phyloP scores from a whole-genome alignment of 2,329 filamentous ascomycete species.

The Setomelanomma holmii region DNA sequence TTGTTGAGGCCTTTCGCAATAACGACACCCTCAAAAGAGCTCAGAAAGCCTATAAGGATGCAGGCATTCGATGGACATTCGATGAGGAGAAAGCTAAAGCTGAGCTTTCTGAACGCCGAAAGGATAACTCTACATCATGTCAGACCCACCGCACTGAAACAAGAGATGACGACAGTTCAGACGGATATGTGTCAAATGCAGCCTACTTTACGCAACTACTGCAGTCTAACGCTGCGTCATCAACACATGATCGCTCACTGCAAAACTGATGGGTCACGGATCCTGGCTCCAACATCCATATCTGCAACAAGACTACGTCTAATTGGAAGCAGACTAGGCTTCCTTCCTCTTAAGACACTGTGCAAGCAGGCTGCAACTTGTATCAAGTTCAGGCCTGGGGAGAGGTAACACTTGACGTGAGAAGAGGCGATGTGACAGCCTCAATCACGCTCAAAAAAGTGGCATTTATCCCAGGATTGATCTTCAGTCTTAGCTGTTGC shows the following conservation, averaged over 20 bases:
- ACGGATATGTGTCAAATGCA: slow-evolving; percentile 1
- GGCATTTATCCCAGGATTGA: slow-evolving; percentile 5
- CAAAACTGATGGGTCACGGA: no score
- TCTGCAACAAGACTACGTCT: no score
- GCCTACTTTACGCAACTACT: neutral
- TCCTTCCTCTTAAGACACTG: no score
- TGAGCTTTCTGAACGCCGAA: neutral
- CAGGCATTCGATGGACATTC: slow-evolving; percentile 3
- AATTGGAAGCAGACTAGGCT: no score
- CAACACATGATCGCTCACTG: no score
- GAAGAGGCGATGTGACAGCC: neutral
- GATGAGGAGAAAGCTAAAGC: neutral
- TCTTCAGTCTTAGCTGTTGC: slow-evolving; percentile 6
- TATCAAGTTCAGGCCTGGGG: neutral
- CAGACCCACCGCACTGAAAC: neutral
- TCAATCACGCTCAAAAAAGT: neutral
- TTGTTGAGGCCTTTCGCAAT: neutral
- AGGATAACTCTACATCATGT: neutral
- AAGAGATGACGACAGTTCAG: neutral
- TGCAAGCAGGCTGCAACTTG: no score
- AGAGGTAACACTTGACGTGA: slow-evolving; percentile 2
- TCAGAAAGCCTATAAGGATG: slow-evolving; percentile 1
- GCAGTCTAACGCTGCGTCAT: no score
- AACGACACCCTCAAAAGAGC: neutral
- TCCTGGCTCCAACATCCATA: no score